Evolutionary conservation across 2,329 filamentous ascomycete genomes (phyloP), one percentile per base, ranked within the genome.

Genomic region (Fusarium sp.): DNA sequence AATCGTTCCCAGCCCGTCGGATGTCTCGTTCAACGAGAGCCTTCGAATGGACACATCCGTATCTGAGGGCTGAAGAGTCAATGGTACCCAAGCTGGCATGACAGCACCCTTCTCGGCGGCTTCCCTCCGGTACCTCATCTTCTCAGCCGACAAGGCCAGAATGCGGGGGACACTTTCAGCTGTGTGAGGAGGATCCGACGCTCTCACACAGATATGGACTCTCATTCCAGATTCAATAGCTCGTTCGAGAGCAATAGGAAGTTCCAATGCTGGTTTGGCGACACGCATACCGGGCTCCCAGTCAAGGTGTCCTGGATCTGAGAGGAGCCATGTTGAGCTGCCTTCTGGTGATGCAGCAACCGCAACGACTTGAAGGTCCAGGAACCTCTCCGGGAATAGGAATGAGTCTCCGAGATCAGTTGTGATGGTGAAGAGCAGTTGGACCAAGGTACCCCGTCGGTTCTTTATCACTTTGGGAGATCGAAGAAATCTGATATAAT

Each of bases 371-470:
- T 78, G 74, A 5, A 89, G 77, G 16, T 80, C 77, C n/a, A 88
- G 62, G 7, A 85, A 81, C 19, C 76, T 74, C 16, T 79, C 77
- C 1, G 84, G 83, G n/a, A 70, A 77, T 13, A 89, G 81, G 51
- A 86, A 86, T 1, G 84, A 80, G 71, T 89, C 87, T 31, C 86
- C 85, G 2, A 89, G 80, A 62, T 89, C 86, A 14, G 86, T 89
- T 13, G 85, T 87, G 69, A 89, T 83, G 62, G 85, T 84, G 64
- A 89, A 77, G 2, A 86, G 79, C 6, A 89, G 72, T 50, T 81
- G 80, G 10, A 85, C 72, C 16, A 69, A 19, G 70, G 78, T 68
- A 62, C 68, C 68, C 46, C 69, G 62, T 62, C 72, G 54, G 14
- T 70, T 39, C 58, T 53, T 71, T 1, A 76, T 74, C 45, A 85